Conservation (phyloP, 2,329 filamentous ascomycete species). For the Xylaria sp. region DNA sequence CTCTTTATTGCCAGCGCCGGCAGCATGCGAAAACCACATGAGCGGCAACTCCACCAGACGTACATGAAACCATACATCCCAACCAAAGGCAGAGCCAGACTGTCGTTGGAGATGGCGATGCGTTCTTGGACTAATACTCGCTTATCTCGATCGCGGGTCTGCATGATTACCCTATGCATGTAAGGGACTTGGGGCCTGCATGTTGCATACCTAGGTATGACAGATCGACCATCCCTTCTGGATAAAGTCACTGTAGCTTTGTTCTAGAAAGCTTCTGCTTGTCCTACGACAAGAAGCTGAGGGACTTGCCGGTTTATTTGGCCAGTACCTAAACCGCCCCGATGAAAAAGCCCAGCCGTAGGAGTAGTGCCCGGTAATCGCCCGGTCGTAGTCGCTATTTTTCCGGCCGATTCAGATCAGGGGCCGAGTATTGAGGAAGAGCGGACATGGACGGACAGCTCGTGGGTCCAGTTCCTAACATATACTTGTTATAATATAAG, state of each 20-base stretch:
- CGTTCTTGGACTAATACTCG: slow-evolving; percentile 21
- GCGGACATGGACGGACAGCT: not conserved
- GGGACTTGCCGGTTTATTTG: not conserved
- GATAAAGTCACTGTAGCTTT: slow-evolving; percentile 15
- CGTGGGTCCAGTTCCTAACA: slow-evolving; percentile 10
- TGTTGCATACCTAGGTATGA: slow-evolving; percentile 21
- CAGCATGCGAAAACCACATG: not conserved
- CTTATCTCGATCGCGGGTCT: slow-evolving; percentile 27
- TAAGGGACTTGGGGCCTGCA: slow-evolving; percentile 23
- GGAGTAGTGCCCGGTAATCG: not conserved
- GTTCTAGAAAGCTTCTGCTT: slow-evolving; percentile 21
- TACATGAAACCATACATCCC: not conserved
- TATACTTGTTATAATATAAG: slow-evolving; percentile 16
- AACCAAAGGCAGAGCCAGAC: slow-evolving; percentile 14
- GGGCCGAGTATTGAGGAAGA: not conserved
- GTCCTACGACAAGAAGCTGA: not conserved
- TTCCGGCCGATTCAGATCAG: not conserved
- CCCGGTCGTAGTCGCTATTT: not conserved
- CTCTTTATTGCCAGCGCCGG: not conserved
- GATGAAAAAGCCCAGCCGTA: not conserved
- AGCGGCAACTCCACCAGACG: not conserved
- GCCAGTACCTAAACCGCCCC: not conserved
- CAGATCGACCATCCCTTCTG: slow-evolving; percentile 18
- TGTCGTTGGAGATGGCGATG: slow-evolving; percentile 4
- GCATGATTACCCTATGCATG: slow-evolving; percentile 24